These are phyloP conservation scores for Bothriochloa decipiens DNA, from an alignment of 176 grass and related monocot species.

Conservation along the genomic window DNA sequence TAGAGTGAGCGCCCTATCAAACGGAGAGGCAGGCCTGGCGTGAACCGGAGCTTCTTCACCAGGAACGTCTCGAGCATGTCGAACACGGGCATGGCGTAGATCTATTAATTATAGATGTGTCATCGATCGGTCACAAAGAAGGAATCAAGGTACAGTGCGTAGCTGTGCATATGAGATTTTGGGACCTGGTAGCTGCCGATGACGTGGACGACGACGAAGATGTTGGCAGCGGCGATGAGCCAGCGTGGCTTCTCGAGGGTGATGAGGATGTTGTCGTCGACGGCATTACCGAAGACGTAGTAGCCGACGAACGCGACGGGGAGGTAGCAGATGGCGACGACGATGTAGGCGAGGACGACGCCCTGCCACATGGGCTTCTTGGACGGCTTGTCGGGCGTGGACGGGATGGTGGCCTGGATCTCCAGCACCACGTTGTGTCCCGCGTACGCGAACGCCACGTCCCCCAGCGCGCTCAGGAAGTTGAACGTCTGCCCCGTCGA, in stretches of 20 bases:
- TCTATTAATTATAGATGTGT: background rate
- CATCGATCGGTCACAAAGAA: too few relatives aligned
- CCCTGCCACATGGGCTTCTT: constrained; percentile 83
- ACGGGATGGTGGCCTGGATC: constrained; percentile 87
- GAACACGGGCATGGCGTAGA: constrained; percentile 69
- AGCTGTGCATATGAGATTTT: too few relatives aligned
- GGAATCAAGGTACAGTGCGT: too few relatives aligned
- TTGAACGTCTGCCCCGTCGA: constrained; percentile 34
- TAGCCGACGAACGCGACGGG: constrained; percentile 74
- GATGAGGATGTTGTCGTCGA: constrained; percentile 77
- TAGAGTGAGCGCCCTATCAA: constrained; percentile 48
- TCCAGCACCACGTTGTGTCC: constrained; percentile 88
- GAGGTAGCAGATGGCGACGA: constrained; percentile 80
- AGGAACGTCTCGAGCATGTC: constrained; percentile 70
- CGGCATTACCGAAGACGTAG: constrained; percentile 68
- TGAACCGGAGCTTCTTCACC: constrained; percentile 60
- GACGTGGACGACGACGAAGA: constrained; percentile 77
- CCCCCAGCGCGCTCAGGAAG: constrained; percentile 53
- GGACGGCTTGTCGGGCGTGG: constrained; percentile 62
- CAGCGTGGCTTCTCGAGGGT: constrained; percentile 67
- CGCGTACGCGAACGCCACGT: constrained; percentile 65
- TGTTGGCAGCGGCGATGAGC: constrained; percentile 71
- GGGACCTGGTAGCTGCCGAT: constrained; percentile 68
- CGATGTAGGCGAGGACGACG: constrained; percentile 60
- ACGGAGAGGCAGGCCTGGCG: constrained; percentile 45